These are phyloP conservation scores for Rasamsonia emersonii DNA, from an alignment of 2,329 filamentous ascomycete genomes.

Conservation along the genomic window DNA sequence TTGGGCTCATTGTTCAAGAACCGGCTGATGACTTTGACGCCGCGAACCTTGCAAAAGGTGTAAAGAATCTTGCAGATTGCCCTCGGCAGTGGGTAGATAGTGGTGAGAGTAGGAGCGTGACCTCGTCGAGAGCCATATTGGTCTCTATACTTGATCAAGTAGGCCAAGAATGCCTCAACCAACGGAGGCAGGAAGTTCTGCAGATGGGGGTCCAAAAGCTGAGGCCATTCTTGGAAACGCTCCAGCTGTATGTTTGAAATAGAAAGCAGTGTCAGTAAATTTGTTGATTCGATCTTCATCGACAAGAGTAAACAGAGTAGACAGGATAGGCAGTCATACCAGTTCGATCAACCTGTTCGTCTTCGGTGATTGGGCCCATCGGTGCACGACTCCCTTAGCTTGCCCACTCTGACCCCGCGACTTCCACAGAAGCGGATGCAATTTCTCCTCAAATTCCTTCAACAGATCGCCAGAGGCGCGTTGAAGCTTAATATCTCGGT, in stretches of 20 bases:
- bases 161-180: slow-evolving; percentile 65
- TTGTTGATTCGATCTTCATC: slow-evolving; percentile 7
- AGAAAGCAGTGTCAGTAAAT: slow-evolving; percentile 1
- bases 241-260: slow-evolving; percentile 50
- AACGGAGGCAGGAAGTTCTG: slow-evolving; percentile 65
- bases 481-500: slow-evolving; percentile 39
- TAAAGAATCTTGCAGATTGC: slow-evolving; percentile 77
- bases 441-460: slow-evolving; percentile 31
- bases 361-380: slow-evolving; percentile 29
- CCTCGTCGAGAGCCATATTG: slow-evolving; percentile 28
- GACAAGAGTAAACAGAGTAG: slow-evolving; percentile 5
- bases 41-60: slow-evolving; percentile 86
- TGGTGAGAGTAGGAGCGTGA: slow-evolving; percentile 29
- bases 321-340: slow-evolving; percentile 19
- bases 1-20: slow-evolving; percentile 87
- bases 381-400: slow-evolving; percentile 23
- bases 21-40: slow-evolving; percentile 82
- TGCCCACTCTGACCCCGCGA: slow-evolving; percentile 14
- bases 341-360: slow-evolving; percentile 31
- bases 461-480: slow-evolving; percentile 37
- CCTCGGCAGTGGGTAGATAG: slow-evolving; percentile 46
- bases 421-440: slow-evolving; percentile 37
- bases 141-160: slow-evolving; percentile 41
- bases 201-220: slow-evolving; percentile 79
- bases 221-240: slow-evolving; percentile 89